phyloP scores from a whole-genome alignment of 768 basidiomycete genomes.

The Tylopilus cervinicoccineus region DNA sequence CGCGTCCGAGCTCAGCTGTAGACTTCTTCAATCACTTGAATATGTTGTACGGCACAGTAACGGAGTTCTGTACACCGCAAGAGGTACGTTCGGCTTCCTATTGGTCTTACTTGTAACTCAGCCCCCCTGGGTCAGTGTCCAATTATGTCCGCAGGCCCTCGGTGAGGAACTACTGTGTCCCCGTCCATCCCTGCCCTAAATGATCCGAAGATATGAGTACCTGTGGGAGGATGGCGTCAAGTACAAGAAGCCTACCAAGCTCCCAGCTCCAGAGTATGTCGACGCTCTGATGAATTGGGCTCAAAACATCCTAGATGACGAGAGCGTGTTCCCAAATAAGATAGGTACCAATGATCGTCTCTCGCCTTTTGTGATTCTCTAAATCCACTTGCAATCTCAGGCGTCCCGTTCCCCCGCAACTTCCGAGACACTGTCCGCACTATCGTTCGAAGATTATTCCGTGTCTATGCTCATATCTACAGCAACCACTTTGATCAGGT shows the following conservation, averaged over 20 bases:
- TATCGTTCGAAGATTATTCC: conserved; percentile 88
- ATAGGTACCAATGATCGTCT: conserved; percentile 56
- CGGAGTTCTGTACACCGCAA: conserved; percentile 94
- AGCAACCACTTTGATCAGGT: conserved; percentile 99
- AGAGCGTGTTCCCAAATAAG: conserved; percentile 88
- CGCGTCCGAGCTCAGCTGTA: conserved; percentile 58
- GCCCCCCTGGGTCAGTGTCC: conserved; percentile 58
- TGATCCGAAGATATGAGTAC: conserved; percentile 76
- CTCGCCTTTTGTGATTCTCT: conserved; percentile 6
- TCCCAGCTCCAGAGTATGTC: conserved; percentile 94
- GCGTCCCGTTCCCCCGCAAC: conserved; percentile 85
- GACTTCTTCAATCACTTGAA: conserved; percentile 99
- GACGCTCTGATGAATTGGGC: conserved; percentile 99
- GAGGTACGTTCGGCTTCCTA: conserved; percentile 52
- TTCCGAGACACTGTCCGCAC: conserved; percentile 91
- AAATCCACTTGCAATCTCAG: conserved; percentile 36
- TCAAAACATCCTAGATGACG: conserved; percentile 89
- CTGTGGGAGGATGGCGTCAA: conserved; percentile 90
- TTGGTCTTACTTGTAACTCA: conserved; percentile 9
- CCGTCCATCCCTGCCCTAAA: conserved; percentile 6
- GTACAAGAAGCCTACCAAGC: conserved; percentile 87
- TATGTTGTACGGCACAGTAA: conserved; percentile 98
- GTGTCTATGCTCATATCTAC: conserved; percentile 98
- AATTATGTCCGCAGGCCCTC: conserved; percentile 94
- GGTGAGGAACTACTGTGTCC: conserved; percentile 43